Base-by-base conservation (phyloP, 176 grass and related monocot genomes). In the Microstegium vimineum region DNA sequence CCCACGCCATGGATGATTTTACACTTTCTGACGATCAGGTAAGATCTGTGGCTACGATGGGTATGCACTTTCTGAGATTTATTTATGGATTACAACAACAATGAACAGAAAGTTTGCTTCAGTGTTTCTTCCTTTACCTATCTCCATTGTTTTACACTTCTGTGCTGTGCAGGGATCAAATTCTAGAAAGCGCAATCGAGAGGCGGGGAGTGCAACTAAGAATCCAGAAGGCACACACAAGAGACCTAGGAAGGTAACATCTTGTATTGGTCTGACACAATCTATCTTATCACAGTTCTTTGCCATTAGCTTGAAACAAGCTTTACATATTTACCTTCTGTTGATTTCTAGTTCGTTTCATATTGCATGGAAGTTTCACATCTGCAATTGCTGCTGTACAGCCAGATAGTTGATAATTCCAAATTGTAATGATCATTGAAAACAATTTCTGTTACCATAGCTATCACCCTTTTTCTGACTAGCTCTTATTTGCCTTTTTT, bases 151-250 rank as follows among this genome's bases (percentile, higher is more conserved):
- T 40, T 76, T 62, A 43, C 33, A 23, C 30, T 80, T 70, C 78
- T 57, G 46, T 59, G 18, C 57, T 71, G 38, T 42, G 34, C 72
- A 97, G 90, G 82, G 84, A 30, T 79, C 73, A 75, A 89, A 94
- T 80, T 94, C 76, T 78, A 87, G 77, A 73, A 97, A 97, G 69
- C 92, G 92, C 62, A 94, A 91, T 79, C 89, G 78, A 74, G 62
- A 36, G 36, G 11, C 64, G 71, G 77, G 84, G 90, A 92, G 66
- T 86, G 75, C 78, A 54, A 88, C 66, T 26, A 94, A 97, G 68
- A 85, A 74, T 73, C 60, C 28, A 8, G 67, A 84, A 62, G 85
- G 37, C 52, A 74, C 84, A 61, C 69, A 75, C 5, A 92, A 92
- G 74, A 85, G 82, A 76, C 91, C 86, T 72, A 88, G 67, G 81